These are phyloP conservation scores for Verticillium zaregamsianum DNA, from an alignment of 2,329 filamentous ascomycete species.

Conservation along the genomic window DNA sequence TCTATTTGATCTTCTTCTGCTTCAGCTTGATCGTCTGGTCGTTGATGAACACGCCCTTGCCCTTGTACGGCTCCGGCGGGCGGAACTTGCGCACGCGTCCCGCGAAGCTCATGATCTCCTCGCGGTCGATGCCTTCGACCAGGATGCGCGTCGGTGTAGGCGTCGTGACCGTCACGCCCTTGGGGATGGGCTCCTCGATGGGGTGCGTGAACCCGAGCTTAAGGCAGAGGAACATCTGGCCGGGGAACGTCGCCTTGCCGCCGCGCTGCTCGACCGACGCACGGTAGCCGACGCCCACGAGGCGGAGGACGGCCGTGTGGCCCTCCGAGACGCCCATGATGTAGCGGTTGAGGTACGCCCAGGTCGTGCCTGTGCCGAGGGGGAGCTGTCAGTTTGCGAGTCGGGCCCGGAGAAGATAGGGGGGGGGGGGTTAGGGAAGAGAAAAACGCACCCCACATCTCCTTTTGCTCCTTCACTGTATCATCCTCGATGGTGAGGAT, in stretches of 20 bases:
- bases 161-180: conserved; percentile 78
- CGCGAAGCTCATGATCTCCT: conserved; percentile 86
- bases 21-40: conserved; percentile 97
- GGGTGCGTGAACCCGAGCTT: conserved; percentile 98
- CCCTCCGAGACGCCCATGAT: conserved; percentile 94
- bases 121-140: conserved; percentile 81
- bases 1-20: conserved; percentile 92
- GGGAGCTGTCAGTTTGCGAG: too few species aligned
- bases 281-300: conserved; percentile 94
- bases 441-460: conserved; percentile 81
- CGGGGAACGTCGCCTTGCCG: conserved; percentile 68
- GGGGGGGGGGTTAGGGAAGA: background rate
- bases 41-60: conserved; percentile 98
- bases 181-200: conserved; percentile 81
- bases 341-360: conserved; percentile 85
- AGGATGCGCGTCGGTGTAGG: conserved; percentile 89
- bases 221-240: conserved; percentile 84
- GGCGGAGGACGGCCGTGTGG: conserved; percentile 84
- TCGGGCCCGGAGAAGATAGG: background rate
- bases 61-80: conserved; percentile 95
- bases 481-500: conserved; percentile 67
- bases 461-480: conserved; percentile 69
- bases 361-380: conserved; percentile 66
- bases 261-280: conserved; percentile 78
- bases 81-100: conserved; percentile 86